Conservation (phyloP, 1,139 yeast genomes). For the Geotrichum macrosporum region DNA sequence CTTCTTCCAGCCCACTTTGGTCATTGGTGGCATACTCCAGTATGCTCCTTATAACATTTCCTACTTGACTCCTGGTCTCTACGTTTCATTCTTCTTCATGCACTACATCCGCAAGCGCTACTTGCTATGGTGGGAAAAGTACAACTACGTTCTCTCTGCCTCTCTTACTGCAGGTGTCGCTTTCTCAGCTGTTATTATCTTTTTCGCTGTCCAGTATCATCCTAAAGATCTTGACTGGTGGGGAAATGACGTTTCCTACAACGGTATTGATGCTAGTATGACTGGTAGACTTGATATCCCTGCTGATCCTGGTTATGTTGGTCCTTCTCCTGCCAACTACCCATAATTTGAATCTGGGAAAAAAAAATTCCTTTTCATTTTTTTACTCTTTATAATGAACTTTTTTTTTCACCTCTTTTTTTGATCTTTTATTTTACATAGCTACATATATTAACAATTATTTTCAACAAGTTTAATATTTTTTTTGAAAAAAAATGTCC, state of each 20-base stretch:
- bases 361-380: neutral
- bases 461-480: too few species aligned
- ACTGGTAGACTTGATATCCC: conserved; percentile 8
- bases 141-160: conserved; percentile 55
- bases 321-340: conserved; percentile 18
- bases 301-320: conserved; percentile 39
- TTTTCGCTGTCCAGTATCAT: conserved; percentile 45
- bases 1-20: conserved; percentile 48
- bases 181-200: conserved; percentile 41
- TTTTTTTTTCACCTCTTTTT: too few species aligned
- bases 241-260: conserved; percentile 50
- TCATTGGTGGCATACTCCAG: conserved; percentile 44
- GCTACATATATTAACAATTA: too few species aligned
- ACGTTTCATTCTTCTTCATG: conserved; percentile 51
- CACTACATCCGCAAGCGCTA: conserved; percentile 48
- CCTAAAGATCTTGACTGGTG: conserved; percentile 47
- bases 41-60: conserved; percentile 49
- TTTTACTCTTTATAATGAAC: too few species aligned
- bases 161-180: conserved; percentile 54
- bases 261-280: conserved; percentile 45
- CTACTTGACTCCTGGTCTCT: conserved; percentile 50
- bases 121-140: conserved; percentile 59
- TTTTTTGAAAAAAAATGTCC: too few species aligned
- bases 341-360: conserved; percentile 24
- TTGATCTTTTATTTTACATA: too few species aligned